Conservation (phyloP, 148 eudicot species). For the Chenopodium suecicum region DNA sequence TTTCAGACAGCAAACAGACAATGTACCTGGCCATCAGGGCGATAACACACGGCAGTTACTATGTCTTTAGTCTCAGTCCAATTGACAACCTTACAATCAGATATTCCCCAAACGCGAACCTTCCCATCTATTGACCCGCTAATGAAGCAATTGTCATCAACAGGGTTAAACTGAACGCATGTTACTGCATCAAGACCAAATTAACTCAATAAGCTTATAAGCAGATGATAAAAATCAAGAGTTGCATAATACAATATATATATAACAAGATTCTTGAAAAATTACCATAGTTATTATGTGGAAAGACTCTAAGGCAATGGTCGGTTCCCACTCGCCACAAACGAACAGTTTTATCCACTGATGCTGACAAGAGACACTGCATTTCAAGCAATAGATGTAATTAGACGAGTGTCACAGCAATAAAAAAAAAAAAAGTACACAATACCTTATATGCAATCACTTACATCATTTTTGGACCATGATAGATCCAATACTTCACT, state of each 20-base stretch:
- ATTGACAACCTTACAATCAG: conserved; percentile 64
- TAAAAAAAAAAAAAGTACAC: neutral
- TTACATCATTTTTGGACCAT: conserved; percentile 60
- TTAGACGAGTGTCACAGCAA: neutral
- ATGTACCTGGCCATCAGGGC: conserved; percentile 80
- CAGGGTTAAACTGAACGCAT: conserved; percentile 82
- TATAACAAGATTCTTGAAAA: neutral
- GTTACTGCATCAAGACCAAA: conserved; percentile 63
- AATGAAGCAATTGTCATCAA: conserved; percentile 71
- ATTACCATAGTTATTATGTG: conserved; percentile 80
- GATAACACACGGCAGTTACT: conserved; percentile 82
- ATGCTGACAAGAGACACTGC: conserved; percentile 75
- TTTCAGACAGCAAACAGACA: neutral
- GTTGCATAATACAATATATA: neutral
- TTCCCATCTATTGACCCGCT: conserved; percentile 98
- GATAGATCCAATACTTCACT: conserved; percentile 81
- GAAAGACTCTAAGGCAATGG: conserved; percentile 67
- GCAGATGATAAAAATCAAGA: neutral
- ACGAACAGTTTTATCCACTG: conserved; percentile 84
- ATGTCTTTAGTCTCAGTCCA: conserved; percentile 88
- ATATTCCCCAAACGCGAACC: conserved; percentile 85
- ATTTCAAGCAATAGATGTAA: conserved; percentile 27
- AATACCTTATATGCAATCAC: conserved; percentile 15
- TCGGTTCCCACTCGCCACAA: conserved; percentile 78
- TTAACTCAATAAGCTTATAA: neutral